Conservation (phyloP, 495 filamentous ascomycete species). For the Lasiosphaeris hirsuta region DNA sequence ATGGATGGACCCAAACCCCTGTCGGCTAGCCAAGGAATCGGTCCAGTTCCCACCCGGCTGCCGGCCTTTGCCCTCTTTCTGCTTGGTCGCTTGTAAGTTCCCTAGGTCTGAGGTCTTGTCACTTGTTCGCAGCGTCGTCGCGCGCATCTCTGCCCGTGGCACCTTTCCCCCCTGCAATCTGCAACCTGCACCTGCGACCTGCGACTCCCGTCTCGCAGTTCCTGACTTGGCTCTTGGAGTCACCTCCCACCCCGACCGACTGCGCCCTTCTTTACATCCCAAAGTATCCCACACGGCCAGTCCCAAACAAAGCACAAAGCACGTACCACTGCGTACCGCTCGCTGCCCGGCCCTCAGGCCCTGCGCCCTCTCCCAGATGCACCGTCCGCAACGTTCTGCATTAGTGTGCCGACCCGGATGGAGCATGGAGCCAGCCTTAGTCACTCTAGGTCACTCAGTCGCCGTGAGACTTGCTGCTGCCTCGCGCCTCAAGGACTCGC, state of each 20-base stretch:
- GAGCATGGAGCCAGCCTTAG: conserved; percentile 17
- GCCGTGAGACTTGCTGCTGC: conserved; percentile 26
- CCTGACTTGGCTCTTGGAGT: conserved; percentile 13
- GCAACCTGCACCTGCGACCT: background rate
- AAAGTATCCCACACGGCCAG: conserved; percentile 20
- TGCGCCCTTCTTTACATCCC: conserved; percentile 20
- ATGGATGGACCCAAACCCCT: background rate
- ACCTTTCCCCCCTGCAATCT: background rate
- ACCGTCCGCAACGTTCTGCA: conserved; percentile 21
- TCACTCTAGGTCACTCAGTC: conserved; percentile 19
- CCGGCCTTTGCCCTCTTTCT: background rate
- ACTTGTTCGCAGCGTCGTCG: no score
- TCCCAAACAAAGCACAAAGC: conserved; percentile 18
- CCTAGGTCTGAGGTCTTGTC: no score
- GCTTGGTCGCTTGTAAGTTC: background rate
- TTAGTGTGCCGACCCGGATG: conserved; percentile 25
- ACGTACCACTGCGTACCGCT: background rate
- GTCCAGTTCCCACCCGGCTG: background rate
- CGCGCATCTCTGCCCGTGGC: no score
- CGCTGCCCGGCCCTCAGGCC: conserved; percentile 8
- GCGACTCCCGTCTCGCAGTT: no score
- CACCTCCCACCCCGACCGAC: conserved; percentile 8
- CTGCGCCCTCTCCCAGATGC: conserved; percentile 29
- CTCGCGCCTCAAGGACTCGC: conserved; percentile 21
- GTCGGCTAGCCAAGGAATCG: background rate